These are phyloP conservation scores for Naganishia antarctica DNA, from an alignment of 768 basidiomycete species.

Conservation along the genomic window DNA sequence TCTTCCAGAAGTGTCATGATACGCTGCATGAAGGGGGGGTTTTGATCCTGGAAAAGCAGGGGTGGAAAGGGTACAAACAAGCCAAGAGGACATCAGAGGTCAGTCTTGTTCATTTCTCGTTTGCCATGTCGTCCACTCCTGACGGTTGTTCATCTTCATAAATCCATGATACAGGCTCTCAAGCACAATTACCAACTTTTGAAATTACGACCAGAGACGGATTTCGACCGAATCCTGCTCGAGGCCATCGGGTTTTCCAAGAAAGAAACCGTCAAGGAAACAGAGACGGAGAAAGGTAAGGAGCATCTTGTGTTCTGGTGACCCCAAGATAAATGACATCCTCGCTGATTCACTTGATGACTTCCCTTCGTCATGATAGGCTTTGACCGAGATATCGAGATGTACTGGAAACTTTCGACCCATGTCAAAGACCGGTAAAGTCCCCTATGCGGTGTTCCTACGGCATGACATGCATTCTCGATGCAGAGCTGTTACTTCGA, in stretches of 20 bases:
- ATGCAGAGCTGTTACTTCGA: too few species aligned
- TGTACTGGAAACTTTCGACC: constrained; percentile 16
- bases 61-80: constrained; percentile 33
- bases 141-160: too few species aligned
- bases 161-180: constrained; percentile 1
- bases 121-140: too few species aligned
- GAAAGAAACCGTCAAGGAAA: constrained; percentile 21
- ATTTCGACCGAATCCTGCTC: constrained; percentile 30
- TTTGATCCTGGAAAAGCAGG: constrained; percentile 36
- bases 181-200: constrained; percentile 26
- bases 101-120: too few species aligned
- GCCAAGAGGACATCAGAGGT: constrained; percentile 29
- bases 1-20: constrained; percentile 32
- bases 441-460: neutral
- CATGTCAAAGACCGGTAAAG: neutral
- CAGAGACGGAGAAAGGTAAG: constrained; percentile 14
- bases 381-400: constrained; percentile 14
- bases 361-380: neutral
- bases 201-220: constrained; percentile 30
- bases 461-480: too few species aligned
- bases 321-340: neutral
- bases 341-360: neutral
- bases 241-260: constrained; percentile 29
- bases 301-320: neutral
- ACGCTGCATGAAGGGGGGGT: constrained; percentile 28